phyloP scores from a whole-genome alignment of 148 eudicot species.

The Pouteria glomerata region DNA sequence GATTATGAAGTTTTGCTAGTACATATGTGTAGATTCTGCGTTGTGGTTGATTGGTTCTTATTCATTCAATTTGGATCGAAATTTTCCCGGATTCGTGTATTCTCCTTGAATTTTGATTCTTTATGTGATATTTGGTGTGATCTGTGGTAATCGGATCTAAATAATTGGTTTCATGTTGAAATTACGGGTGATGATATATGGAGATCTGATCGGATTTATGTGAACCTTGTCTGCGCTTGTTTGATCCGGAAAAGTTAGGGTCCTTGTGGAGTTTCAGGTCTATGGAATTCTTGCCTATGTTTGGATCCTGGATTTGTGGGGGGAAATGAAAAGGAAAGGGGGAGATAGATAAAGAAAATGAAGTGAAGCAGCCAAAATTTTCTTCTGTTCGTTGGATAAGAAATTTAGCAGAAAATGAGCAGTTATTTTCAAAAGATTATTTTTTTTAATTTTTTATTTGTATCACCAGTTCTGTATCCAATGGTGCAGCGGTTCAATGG shows the following conservation, averaged over 20 bases:
- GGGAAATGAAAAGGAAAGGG: too few relatives aligned
- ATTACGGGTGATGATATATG: slow-evolving; percentile 18
- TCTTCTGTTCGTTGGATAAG: not conserved
- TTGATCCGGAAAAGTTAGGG: slow-evolving; percentile 13
- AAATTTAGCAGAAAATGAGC: not conserved
- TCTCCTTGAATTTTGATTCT: not conserved
- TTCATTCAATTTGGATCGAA: not conserved
- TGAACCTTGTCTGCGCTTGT: not conserved
- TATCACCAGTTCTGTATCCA: too few relatives aligned
- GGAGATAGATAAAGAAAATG: too few relatives aligned
- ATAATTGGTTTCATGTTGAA: not conserved
- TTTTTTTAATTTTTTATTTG: not conserved
- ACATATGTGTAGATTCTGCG: not conserved
- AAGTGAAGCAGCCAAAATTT: not conserved
- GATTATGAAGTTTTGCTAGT: not conserved
- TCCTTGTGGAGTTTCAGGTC: not conserved
- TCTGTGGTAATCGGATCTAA: not conserved
- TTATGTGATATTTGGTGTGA: slow-evolving; percentile 7
- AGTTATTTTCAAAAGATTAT: not conserved
- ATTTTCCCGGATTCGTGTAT: not conserved
- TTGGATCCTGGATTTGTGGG: not conserved
- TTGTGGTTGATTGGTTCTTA: slow-evolving; percentile 1
- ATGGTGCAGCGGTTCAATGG: too few relatives aligned
- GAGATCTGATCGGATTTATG: slow-evolving; percentile 32
- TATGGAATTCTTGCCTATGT: not conserved